phyloP scores from a whole-genome alignment of 352 stramenopile species.

The Phytophthora palmivora region DNA sequence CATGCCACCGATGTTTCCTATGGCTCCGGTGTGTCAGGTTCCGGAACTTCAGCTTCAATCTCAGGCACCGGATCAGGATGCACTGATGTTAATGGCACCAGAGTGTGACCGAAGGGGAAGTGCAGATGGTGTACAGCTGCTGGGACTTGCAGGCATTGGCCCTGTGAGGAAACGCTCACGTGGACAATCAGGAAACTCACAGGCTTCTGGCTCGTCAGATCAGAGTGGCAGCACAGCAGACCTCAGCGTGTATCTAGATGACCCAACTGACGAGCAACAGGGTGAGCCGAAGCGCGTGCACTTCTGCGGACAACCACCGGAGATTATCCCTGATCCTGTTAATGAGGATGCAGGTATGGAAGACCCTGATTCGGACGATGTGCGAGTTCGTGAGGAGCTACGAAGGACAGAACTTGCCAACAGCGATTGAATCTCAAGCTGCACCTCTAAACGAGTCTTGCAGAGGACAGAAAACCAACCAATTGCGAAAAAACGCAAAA shows the following conservation, averaged over 20 bases:
- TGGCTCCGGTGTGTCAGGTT: slow-evolving; percentile 30
- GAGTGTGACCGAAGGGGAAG: slow-evolving; percentile 38
- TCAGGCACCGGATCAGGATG: slow-evolving; percentile 33
- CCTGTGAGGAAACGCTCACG: slow-evolving; percentile 54
- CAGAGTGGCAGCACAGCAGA: slow-evolving; percentile 55
- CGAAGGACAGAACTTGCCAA: slow-evolving; percentile 39
- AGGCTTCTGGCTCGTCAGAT: slow-evolving; percentile 53
- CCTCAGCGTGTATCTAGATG: slow-evolving; percentile 48
- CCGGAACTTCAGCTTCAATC: slow-evolving; percentile 24
- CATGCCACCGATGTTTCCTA: slow-evolving; percentile 58
- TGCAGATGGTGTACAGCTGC: slow-evolving; percentile 42
- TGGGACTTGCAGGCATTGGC: slow-evolving; percentile 38
- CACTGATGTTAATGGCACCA: slow-evolving; percentile 28
- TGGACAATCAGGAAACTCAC: slow-evolving; percentile 59
- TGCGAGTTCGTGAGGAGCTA: slow-evolving; percentile 31
- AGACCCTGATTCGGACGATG: slow-evolving; percentile 23
- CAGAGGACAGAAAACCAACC: slow-evolving; percentile 19
- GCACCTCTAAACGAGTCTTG: slow-evolving; percentile 15
- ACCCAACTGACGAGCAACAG: slow-evolving; percentile 39
- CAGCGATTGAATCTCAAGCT: slow-evolving; percentile 33
- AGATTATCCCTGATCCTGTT: slow-evolving; percentile 48
- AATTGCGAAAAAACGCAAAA: slow-evolving; percentile 14
- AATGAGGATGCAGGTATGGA: slow-evolving; percentile 22
- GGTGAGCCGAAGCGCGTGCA: slow-evolving; percentile 58
- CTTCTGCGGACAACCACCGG: slow-evolving; percentile 49